Conservation (phyloP, 2,329 filamentous ascomycete species). For the Alternaria ventricosa region DNA sequence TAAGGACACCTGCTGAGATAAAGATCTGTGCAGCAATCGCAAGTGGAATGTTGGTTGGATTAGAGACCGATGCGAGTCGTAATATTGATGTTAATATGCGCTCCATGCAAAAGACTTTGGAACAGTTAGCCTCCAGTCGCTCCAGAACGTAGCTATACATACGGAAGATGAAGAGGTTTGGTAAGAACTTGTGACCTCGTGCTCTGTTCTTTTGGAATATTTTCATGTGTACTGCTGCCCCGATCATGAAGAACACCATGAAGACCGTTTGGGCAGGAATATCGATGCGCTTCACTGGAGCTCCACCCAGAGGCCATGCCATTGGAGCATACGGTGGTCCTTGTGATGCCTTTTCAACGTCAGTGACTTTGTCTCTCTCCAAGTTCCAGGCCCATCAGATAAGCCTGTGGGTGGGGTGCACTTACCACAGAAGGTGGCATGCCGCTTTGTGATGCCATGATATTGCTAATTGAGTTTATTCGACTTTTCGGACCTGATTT, state of each 20-base stretch:
- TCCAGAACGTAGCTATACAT: constrained; percentile 3
- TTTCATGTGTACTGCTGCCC: constrained; percentile 51
- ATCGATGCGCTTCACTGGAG: constrained; percentile 45
- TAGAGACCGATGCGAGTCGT: constrained; percentile 41
- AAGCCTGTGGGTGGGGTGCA: not conserved
- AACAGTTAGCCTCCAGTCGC: not conserved
- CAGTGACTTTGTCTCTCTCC: not conserved
- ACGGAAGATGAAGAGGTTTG: constrained; percentile 51
- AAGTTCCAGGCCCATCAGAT: not conserved
- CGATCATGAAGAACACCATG: constrained; percentile 50
- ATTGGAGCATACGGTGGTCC: constrained; percentile 40
- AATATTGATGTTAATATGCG: constrained; percentile 51
- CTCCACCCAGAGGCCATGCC: constrained; percentile 47
- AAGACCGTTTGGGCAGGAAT: constrained; percentile 52
- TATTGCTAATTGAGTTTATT: not conserved
- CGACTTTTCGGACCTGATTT: not conserved
- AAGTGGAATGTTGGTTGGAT: constrained; percentile 52
- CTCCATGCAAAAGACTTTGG: constrained; percentile 52
- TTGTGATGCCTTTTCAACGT: constrained; percentile 22
- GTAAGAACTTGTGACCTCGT: constrained; percentile 51
- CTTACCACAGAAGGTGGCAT: constrained; percentile 23
- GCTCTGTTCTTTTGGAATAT: constrained; percentile 50
- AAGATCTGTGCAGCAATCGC: constrained; percentile 70
- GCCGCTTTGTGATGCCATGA: constrained; percentile 19
- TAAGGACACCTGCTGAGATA: constrained; percentile 73